These are phyloP conservation scores for Pestalotiopsis sp. DNA, from an alignment of 2,329 filamentous ascomycete genomes.

Conservation along the genomic window DNA sequence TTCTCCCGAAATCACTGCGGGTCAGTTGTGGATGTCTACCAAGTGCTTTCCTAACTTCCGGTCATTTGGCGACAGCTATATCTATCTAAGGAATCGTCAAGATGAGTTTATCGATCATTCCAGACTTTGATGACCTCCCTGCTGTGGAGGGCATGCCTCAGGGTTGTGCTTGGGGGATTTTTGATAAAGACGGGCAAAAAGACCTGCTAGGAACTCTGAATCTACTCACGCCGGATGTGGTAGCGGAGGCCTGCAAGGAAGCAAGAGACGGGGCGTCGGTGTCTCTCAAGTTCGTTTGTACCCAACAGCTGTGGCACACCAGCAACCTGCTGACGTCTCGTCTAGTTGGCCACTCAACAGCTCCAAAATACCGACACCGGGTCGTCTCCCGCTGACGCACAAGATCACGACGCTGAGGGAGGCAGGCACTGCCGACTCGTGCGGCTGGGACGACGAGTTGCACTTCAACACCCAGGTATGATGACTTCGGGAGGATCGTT, in stretches of 20 bases:
- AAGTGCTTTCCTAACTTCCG: too few species aligned
- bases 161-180: conserved; percentile 55
- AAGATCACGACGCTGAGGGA: conserved; percentile 37
- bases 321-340: neutral
- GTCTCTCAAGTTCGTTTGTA: conserved; percentile 49
- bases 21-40: too few species aligned
- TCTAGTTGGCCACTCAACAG: conserved; percentile 46
- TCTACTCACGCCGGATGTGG: conserved; percentile 49
- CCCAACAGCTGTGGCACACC: neutral
- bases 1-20: too few species aligned
- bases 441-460: conserved; percentile 51
- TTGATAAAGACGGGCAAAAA: conserved; percentile 51
- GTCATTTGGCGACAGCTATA: too few species aligned
- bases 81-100: neutral
- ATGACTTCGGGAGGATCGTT: neutral
- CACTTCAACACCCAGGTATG: conserved; percentile 56
- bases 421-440: conserved; percentile 25
- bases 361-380: conserved; percentile 37
- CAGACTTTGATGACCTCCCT: conserved; percentile 47
- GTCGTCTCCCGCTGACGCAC: conserved; percentile 38
- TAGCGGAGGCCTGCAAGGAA: conserved; percentile 43
- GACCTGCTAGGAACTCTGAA: conserved; percentile 56
- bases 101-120: conserved; percentile 33
- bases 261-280: conserved; percentile 51
- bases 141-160: conserved; percentile 45